Percentiles rank a stretch among this genome's conserved stretches.
Conservation (phyloP, 768 basidiomycete genomes). For the Rhodotorula kratochvilovae region DNA sequence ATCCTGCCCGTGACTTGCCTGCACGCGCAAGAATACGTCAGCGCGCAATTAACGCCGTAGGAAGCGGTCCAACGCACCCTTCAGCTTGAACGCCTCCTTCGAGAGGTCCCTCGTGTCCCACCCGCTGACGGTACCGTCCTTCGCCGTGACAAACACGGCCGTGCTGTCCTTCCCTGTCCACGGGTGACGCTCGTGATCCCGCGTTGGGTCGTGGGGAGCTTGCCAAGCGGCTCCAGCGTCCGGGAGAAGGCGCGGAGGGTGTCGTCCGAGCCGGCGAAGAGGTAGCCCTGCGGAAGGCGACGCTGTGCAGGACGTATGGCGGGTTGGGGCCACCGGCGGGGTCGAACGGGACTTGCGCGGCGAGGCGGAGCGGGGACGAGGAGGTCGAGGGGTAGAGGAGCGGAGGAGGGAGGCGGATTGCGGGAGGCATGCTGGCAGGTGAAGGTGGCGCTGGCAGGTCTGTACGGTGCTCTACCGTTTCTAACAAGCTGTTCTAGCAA, state of each 20-base stretch:
- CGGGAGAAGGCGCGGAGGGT: constrained; percentile 32
- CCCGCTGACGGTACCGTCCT: constrained; percentile 29
- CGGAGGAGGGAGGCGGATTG: constrained; percentile 24
- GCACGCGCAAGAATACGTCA: background rate
- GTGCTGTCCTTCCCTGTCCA: constrained; percentile 22
- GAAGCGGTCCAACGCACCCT: constrained; percentile 15
- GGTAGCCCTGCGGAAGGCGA: constrained; percentile 32
- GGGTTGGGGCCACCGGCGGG: constrained; percentile 22
- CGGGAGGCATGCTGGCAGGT: constrained; percentile 7
- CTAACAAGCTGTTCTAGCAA: too few relatives aligned
- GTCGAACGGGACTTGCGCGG: constrained; percentile 24
- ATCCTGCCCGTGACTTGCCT: constrained; percentile 39
- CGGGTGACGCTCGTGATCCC: constrained; percentile 30
- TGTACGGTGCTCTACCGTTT: background rate
- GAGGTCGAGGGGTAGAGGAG: constrained; percentile 18
- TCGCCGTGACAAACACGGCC: constrained; percentile 35
- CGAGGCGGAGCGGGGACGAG: constrained; percentile 28
- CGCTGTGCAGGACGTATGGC: constrained; percentile 41
- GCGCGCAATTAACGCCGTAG: background rate
- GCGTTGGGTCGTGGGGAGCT: constrained; percentile 27
- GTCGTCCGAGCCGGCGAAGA: constrained; percentile 39
- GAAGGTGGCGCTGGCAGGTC: background rate
- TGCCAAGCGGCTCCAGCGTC: constrained; percentile 20
- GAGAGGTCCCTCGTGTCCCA: constrained; percentile 37
- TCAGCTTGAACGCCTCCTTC: constrained; percentile 37